Evolutionary conservation across 177 flowering plant genomes (phyloP).

Genomic region (Telopea speciosissima): DNA sequence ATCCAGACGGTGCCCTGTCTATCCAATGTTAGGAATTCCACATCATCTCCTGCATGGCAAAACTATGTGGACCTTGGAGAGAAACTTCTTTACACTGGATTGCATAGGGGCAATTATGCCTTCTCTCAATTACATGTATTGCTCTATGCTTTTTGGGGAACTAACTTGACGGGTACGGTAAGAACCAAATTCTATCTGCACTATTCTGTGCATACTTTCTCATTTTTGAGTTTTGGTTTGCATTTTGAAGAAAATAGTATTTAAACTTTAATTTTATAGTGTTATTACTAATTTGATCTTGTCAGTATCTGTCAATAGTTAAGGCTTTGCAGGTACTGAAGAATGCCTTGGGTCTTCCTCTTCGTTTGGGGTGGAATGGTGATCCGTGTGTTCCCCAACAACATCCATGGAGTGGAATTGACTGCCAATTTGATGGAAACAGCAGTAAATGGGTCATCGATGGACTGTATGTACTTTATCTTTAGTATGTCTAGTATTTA

Average conservation of each 20-base stretch:
- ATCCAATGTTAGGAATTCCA: too few relatives aligned
- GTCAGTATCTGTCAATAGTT: slow-evolving; percentile 36
- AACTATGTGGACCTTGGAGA: too few relatives aligned
- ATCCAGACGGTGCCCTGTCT: too few relatives aligned
- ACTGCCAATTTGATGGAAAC: slow-evolving; percentile 60
- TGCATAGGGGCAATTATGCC: too few relatives aligned
- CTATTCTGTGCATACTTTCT: background rate
- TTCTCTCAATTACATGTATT: too few relatives aligned
- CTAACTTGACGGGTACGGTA: background rate
- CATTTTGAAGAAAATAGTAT: background rate
- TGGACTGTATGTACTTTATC: slow-evolving; percentile 61
- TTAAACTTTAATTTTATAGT: background rate
- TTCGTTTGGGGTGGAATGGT: slow-evolving; percentile 95
- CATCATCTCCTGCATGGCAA: too few relatives aligned
- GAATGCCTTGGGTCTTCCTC: slow-evolving; percentile 73
- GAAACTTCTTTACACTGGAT: too few relatives aligned
- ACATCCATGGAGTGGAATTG: slow-evolving; percentile 98
- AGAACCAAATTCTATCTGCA: background rate
- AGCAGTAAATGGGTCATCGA: slow-evolving; percentile 75
- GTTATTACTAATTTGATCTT: slow-evolving; percentile 14
- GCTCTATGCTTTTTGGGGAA: background rate
- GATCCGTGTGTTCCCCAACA: slow-evolving; percentile 99
- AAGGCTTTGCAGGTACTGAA: slow-evolving; percentile 67
- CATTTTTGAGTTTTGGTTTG: background rate
- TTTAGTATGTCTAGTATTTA: slow-evolving; percentile 7